Base-by-base conservation (phyloP, 169 alveolate genomes). In the Babesia caballi region DNA sequence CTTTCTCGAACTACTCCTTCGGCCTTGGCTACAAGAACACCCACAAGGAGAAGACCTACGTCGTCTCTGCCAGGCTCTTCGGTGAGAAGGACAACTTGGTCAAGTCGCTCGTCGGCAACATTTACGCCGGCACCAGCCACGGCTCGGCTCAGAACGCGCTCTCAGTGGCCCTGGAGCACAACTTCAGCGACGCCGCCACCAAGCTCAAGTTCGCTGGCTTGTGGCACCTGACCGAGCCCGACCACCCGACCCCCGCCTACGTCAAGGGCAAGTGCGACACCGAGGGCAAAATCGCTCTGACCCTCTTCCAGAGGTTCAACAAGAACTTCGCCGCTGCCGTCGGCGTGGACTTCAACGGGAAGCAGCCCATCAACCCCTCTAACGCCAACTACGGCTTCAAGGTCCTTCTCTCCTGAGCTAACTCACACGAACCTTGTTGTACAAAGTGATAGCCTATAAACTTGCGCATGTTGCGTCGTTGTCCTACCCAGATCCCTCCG, bases 251-350 rank as follows among this genome's bases (percentile, higher is more conserved):
- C 59, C 77, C 80, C 9, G 41, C 84, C 15, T 81, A 40, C 33
- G 74, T 81, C 72, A 81, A 72, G 72, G 88, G 69, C 23, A 81
- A 65, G 66, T 71, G 82, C 58, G 80, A 69, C 74, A 65, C 54
- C 53, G 80, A 71, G 12, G 83, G 77, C 23, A 50, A 73, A 40
- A 61, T 71, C 40, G 77, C 83, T 19, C 47, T 81, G 17, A 52
- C 83, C 46, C 49, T 59, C 42, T 44, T 66, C 75, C 87, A 78
- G 61, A 78, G 73, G 54, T 72, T 81, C 59, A 81, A 49, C 66
- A 32, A 42, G 28, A 49, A 30, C 27, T 50, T 81, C 30, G 69
- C 84, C 2, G 54, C 57, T 17, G 60, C 57, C 35, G 32, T 78
- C 35, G 82, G 83, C 25, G 50, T 68, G 8, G 81, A 61, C 59